phyloP scores from a whole-genome alignment of 1,139 yeast species.

The Nakaseomyces delphensis region DNA sequence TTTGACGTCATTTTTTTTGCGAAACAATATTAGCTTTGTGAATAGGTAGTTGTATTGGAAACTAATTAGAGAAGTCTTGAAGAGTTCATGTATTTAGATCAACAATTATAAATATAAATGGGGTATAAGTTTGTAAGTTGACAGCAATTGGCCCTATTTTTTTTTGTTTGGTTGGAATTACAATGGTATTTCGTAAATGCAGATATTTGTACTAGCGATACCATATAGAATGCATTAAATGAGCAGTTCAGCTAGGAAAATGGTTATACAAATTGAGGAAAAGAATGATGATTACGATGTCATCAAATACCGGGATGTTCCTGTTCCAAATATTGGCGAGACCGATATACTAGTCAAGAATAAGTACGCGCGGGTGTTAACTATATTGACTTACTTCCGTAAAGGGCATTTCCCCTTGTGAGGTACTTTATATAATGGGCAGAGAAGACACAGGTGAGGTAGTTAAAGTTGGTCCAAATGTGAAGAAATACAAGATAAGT shows the following conservation, averaged over 20 bases:
- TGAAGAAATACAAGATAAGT: constrained; percentile 51
- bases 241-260: constrained; percentile 47
- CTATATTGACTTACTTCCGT: constrained; percentile 75
- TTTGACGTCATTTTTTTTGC: not conserved
- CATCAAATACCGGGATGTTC: constrained; percentile 43
- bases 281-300: constrained; percentile 45
- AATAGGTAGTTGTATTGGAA: too few species aligned
- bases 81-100: too few species aligned
- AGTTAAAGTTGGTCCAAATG: constrained; percentile 57
- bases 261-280: constrained; percentile 48
- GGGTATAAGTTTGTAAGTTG: too few species aligned
- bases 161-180: too few species aligned
- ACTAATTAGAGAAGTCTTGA: too few species aligned
- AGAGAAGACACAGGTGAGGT: constrained; percentile 76
- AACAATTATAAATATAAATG: too few species aligned
- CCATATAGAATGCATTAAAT: not conserved
- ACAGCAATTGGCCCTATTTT: too few species aligned
- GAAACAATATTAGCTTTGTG: not conserved
- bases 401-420: constrained; percentile 57
- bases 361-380: constrained; percentile 66
- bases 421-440: constrained; percentile 61
- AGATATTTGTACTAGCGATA: too few species aligned
- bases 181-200: too few species aligned
- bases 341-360: constrained; percentile 62
- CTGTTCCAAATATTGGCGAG: constrained; percentile 49